Evolutionary conservation across 306 rosid genomes (phyloP).

Genomic region (Prinsepia uniflora): DNA sequence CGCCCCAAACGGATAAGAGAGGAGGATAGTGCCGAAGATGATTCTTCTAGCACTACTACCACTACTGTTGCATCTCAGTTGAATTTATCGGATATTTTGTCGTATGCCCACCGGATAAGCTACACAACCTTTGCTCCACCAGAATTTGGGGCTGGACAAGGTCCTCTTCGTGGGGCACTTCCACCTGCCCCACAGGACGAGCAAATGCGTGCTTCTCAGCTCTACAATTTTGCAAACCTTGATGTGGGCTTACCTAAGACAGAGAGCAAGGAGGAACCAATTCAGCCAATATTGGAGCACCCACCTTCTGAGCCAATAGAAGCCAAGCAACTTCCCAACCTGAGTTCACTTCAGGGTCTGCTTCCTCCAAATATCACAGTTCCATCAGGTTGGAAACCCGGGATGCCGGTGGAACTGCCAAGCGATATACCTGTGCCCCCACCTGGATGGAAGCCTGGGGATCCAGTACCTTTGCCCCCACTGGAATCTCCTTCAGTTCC

Average conservation of each 20-base stretch:
- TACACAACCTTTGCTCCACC: slow-evolving; percentile 98
- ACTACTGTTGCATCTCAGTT: slow-evolving; percentile 67
- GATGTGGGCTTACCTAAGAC: slow-evolving; percentile 84
- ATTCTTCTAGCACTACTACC: slow-evolving; percentile 41
- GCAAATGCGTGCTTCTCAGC: slow-evolving; percentile 93
- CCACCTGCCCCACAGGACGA: slow-evolving; percentile 98
- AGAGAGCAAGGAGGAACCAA: slow-evolving; percentile 55
- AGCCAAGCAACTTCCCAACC: slow-evolving; percentile 45
- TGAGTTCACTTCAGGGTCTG: slow-evolving; percentile 59
- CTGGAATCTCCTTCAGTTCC: slow-evolving; percentile 55
- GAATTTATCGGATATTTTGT: slow-evolving; percentile 59
- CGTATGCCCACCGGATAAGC: slow-evolving; percentile 81
- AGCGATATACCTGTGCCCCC: slow-evolving; percentile 73
- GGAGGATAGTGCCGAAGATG: slow-evolving; percentile 45
- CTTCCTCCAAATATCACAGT: slow-evolving; percentile 68
- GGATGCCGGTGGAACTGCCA: slow-evolving; percentile 88
- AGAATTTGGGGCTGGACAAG: slow-evolving; percentile 85
- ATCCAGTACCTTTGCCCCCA: slow-evolving; percentile 81
- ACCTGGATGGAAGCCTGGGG: slow-evolving; percentile 97
- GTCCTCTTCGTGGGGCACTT: slow-evolving; percentile 76
- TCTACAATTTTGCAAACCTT: slow-evolving; percentile 74
- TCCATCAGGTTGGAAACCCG: slow-evolving; percentile 96
- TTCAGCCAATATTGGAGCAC: slow-evolving; percentile 66
- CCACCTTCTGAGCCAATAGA: slow-evolving; percentile 38
- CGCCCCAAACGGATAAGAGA: slow-evolving; percentile 50